phyloP scores from a whole-genome alignment of 768 basidiomycete genomes.

The Suillus variegatus region DNA sequence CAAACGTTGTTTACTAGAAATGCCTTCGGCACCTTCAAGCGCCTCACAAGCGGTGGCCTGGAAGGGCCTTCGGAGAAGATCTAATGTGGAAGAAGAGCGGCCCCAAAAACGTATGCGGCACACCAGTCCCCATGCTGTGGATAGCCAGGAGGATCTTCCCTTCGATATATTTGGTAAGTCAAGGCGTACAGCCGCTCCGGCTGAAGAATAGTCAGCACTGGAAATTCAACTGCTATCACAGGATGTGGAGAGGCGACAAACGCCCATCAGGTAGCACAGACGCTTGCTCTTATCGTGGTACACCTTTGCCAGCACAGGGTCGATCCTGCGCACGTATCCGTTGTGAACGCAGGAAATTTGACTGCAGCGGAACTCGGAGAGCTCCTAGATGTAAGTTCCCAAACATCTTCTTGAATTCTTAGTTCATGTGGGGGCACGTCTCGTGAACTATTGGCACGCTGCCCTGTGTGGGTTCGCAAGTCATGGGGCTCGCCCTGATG shows the following conservation, averaged over 20 bases:
- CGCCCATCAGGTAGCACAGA: slow-evolving; percentile 18
- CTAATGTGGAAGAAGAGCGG: slow-evolving; percentile 28
- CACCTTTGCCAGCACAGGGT: slow-evolving; percentile 26
- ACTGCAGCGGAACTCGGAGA: slow-evolving; percentile 33
- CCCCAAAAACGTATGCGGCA: slow-evolving; percentile 28
- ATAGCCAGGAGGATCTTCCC: slow-evolving; percentile 9
- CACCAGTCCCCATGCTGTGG: slow-evolving; percentile 16
- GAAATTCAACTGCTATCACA: neutral
- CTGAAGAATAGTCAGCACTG: neutral
- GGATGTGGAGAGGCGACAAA: neutral
- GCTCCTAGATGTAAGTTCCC: slow-evolving; percentile 32
- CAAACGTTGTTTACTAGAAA: neutral
- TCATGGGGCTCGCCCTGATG: neutral
- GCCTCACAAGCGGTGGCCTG: slow-evolving; percentile 10
- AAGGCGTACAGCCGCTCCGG: neutral
- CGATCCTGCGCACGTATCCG: slow-evolving; percentile 7
- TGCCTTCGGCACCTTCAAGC: slow-evolving; percentile 1
- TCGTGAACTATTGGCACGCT: neutral
- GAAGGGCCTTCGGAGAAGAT: slow-evolving; percentile 14
- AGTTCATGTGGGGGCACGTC: neutral
- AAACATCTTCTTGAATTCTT: neutral
- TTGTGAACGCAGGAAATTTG: slow-evolving; percentile 18
- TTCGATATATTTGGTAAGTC: slow-evolving; percentile 17
- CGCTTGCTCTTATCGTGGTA: slow-evolving; percentile 25
- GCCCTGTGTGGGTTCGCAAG: neutral